Conservation (phyloP, 345 rosid genomes). For the Eucalyptus curtisii region DNA sequence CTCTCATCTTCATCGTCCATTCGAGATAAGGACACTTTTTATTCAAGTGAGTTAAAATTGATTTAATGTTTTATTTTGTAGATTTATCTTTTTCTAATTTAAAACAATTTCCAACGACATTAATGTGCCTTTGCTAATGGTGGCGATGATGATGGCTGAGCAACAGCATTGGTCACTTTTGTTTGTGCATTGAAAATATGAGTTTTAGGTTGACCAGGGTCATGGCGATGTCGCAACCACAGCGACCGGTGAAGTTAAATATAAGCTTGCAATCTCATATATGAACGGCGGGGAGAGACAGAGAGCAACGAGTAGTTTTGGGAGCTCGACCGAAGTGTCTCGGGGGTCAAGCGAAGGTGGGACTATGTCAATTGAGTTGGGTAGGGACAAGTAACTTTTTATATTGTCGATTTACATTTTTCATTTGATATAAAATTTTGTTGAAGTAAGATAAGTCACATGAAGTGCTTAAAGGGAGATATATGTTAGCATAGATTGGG, state of each 20-base stretch:
- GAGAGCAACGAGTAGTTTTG: not conserved
- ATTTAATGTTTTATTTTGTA: too few relatives aligned
- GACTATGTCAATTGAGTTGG: not conserved
- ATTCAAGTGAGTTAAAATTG: too few relatives aligned
- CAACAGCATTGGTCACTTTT: not conserved
- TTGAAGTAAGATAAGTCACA: not conserved
- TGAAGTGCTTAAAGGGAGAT: not conserved
- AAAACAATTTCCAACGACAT: not conserved
- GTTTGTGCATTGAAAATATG: not conserved
- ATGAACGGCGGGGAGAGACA: too few relatives aligned
- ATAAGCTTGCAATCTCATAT: too few relatives aligned
- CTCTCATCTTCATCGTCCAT: too few relatives aligned
- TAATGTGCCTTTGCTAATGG: not conserved
- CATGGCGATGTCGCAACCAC: not conserved
- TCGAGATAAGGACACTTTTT: too few relatives aligned
- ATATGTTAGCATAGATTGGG: not conserved
- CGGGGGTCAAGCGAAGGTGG: not conserved
- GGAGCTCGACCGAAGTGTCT: not conserved
- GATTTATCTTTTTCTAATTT: too few relatives aligned
- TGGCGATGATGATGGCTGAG: not conserved
- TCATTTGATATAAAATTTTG: not conserved
- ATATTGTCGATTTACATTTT: not conserved
- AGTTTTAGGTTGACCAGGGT: not conserved
- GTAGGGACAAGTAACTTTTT: not conserved
- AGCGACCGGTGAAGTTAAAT: too few relatives aligned